Conservation (phyloP, 257 asterid species). For the Solanum clarkiae region DNA sequence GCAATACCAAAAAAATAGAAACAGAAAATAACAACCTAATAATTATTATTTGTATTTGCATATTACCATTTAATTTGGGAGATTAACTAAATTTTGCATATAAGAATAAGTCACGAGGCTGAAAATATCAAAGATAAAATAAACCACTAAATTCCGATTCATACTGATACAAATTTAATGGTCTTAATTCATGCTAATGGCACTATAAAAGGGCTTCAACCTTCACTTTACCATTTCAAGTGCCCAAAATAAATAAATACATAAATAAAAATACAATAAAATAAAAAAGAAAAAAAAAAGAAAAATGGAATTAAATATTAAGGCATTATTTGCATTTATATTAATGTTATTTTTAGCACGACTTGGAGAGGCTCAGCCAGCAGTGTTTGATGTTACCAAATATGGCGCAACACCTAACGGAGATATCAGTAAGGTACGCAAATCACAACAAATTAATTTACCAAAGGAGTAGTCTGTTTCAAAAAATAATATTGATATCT, state of each 20-base stretch:
- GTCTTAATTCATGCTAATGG: background rate
- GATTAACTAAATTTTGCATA: background rate
- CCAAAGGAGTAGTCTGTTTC: background rate
- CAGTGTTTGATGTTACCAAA: background rate
- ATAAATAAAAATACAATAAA: background rate
- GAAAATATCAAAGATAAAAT: background rate
- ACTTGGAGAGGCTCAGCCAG: background rate
- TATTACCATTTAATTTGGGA: background rate
- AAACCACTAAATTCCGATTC: background rate
- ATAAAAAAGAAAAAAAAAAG: background rate
- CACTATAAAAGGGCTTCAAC: background rate
- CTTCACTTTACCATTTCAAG: background rate
- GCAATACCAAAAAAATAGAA: no score
- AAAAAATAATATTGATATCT: background rate
- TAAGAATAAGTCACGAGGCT: background rate
- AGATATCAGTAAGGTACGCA: background rate
- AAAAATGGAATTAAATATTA: background rate
- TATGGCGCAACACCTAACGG: constrained; percentile 3
- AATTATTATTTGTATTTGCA: no score
- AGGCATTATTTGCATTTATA: background rate
- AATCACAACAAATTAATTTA: background rate
- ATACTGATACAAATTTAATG: background rate
- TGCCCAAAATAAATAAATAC: background rate
- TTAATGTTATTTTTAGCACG: background rate
- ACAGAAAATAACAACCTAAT: no score